phyloP scores from a whole-genome alignment of 805 yeast species.

The baker's yeast (Saccharomyces cerevisiae) region DNA sequence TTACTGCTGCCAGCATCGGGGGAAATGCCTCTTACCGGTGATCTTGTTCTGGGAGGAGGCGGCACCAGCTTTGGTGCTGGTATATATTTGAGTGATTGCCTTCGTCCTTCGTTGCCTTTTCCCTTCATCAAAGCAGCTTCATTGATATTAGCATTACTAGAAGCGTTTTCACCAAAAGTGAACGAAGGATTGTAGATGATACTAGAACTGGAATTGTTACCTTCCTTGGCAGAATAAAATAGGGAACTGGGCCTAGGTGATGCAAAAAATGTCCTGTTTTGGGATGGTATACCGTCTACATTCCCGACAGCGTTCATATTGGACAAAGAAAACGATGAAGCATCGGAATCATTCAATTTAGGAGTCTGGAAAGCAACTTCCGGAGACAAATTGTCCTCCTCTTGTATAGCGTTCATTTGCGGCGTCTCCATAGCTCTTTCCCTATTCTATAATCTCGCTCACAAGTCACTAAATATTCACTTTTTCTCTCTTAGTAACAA shows the following conservation, averaged over 20 bases:
- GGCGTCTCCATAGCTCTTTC: constrained; percentile 10
- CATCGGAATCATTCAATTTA: neutral
- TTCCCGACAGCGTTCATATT: neutral
- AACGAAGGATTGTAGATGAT: constrained; percentile 26
- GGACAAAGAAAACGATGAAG: neutral
- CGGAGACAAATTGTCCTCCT: constrained; percentile 16
- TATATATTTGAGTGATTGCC: constrained; percentile 25
- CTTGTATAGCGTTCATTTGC: constrained; percentile 23
- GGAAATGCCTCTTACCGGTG: constrained; percentile 25
- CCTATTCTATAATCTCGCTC: neutral
- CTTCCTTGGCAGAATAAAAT: constrained; percentile 23
- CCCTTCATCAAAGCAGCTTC: neutral
- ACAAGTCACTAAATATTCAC: neutral
- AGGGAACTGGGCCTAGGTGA: constrained; percentile 19
- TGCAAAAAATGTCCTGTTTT: constrained; percentile 11
- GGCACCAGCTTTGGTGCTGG: constrained; percentile 29
- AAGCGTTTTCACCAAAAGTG: constrained; percentile 23
- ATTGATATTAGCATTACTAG: neutral
- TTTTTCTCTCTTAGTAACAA: neutral
- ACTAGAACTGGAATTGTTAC: constrained; percentile 30
- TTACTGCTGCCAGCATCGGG: constrained; percentile 19
- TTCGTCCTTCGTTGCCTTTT: constrained; percentile 11
- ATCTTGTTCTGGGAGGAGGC: constrained; percentile 21
- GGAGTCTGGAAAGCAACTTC: constrained; percentile 11
- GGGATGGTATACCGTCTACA: neutral